phyloP scores from a whole-genome alignment of 805 yeast genomes.

The Wickerhamiella azyma region DNA sequence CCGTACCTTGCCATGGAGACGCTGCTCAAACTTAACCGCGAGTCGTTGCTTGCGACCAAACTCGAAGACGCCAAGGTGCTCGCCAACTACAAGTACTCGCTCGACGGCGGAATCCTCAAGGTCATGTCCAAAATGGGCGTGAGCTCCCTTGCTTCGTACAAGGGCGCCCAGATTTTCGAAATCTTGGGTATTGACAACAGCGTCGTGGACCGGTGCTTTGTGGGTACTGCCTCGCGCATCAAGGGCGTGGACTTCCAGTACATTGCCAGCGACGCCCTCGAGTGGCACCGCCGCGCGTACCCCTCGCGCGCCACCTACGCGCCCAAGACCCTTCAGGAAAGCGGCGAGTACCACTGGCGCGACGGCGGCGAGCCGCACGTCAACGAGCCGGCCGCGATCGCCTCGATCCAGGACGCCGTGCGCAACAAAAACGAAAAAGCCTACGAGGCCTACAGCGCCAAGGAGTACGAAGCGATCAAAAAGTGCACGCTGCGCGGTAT shows the following conservation, averaged over 20 bases:
- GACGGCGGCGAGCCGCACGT: conserved; percentile 96
- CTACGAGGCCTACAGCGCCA: conserved; percentile 76
- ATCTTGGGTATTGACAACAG: conserved; percentile 92
- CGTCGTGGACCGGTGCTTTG: conserved; percentile 88
- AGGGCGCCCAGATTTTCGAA: conserved; percentile 97
- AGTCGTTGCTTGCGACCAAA: conserved; percentile 41
- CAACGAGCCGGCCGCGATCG: conserved; percentile 89
- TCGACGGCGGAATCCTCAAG: conserved; percentile 84
- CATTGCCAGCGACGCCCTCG: conserved; percentile 91
- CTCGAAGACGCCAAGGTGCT: conserved; percentile 48
- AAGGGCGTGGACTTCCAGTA: conserved; percentile 91
- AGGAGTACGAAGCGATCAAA: conserved; percentile 81
- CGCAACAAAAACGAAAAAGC: conserved; percentile 91
- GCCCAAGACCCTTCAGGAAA: conserved; percentile 71
- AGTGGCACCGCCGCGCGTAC: conserved; percentile 84
- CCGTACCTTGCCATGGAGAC: conserved; percentile 92
- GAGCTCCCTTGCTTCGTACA: conserved; percentile 93
- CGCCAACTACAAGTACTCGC: conserved; percentile 67
- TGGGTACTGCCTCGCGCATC: conserved; percentile 95
- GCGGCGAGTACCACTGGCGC: conserved; percentile 97
- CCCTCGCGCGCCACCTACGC: conserved; percentile 61
- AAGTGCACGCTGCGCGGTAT: conserved; percentile 90
- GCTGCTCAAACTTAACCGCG: conserved; percentile 67
- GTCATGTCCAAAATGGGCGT: conserved; percentile 99
- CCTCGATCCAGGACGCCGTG: conserved; percentile 95